These are phyloP conservation scores for Debaryomyces hansenii DNA, from an alignment of 805 yeast species.

Conservation along the genomic window DNA sequence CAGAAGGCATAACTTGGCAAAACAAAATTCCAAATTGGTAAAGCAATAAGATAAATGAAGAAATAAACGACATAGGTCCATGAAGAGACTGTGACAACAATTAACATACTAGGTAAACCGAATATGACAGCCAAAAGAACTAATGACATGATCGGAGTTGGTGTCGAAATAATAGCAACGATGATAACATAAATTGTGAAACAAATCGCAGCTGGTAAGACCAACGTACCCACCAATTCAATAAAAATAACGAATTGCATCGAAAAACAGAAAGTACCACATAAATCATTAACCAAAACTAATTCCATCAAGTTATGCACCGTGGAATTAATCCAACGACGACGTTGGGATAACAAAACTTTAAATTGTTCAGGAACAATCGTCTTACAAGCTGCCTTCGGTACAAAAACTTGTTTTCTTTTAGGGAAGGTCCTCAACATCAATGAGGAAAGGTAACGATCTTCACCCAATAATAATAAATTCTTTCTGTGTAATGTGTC, in stretches of 20 bases:
- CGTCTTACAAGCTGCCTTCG: conserved; percentile 91
- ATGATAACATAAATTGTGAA: conserved; percentile 80
- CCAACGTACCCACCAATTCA: conserved; percentile 84
- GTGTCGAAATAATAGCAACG: conserved; percentile 64
- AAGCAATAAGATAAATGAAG: conserved; percentile 70
- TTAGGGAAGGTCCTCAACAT: conserved; percentile 89
- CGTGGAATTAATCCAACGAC: conserved; percentile 96
- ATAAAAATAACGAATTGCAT: conserved; percentile 89
- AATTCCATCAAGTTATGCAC: conserved; percentile 90
- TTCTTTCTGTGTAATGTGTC: conserved; percentile 86
- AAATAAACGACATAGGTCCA: conserved; percentile 76
- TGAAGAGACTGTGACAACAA: conserved; percentile 78
- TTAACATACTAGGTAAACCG: conserved; percentile 82
- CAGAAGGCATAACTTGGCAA: conserved; percentile 86
- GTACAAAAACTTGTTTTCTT: conserved; percentile 81
- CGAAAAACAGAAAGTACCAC: conserved; percentile 93
- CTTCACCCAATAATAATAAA: conserved; percentile 84
- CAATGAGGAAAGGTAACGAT: conserved; percentile 78
- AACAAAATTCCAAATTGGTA: conserved; percentile 93
- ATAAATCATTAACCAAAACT: conserved; percentile 77
- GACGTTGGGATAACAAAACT: conserved; percentile 85
- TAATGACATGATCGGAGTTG: conserved; percentile 78
- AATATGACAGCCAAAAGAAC: conserved; percentile 73
- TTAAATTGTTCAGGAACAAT: conserved; percentile 80
- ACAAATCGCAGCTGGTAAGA: conserved; percentile 83